Evolutionary conservation across 2,329 filamentous ascomycete genomes (phyloP).

Genomic region (Diaporthe caulivora): DNA sequence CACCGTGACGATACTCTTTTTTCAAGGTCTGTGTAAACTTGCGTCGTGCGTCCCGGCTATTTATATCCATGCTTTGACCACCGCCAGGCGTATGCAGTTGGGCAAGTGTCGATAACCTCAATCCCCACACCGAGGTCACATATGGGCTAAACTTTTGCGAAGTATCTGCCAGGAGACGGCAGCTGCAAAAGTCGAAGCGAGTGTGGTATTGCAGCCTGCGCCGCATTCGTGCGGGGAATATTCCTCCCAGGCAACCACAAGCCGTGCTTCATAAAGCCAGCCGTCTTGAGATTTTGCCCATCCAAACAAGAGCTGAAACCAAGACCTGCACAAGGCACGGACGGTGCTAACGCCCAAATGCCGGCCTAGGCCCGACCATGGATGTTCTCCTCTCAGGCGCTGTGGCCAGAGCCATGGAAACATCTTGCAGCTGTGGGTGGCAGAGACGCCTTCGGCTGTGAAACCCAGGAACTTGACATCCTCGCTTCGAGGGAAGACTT

Average conservation of each 20-base stretch:
- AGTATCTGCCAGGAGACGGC: background rate
- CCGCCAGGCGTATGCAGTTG: background rate
- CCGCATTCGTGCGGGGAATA: background rate
- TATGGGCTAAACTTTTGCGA: background rate
- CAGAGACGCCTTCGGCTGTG: background rate
- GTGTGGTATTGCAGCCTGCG: background rate
- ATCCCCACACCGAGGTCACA: background rate
- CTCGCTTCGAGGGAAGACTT: background rate
- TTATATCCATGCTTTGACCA: background rate
- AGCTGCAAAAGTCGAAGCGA: background rate
- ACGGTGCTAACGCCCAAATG: slow-evolving; percentile 3
- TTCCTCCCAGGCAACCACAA: slow-evolving; percentile 20
- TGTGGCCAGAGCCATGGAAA: background rate
- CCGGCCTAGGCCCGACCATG: slow-evolving; percentile 4
- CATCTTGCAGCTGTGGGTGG: background rate
- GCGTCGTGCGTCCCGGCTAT: background rate
- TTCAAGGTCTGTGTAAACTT: background rate
- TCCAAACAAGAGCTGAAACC: background rate
- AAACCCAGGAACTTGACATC: background rate
- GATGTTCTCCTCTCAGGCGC: background rate
- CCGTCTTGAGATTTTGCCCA: slow-evolving; percentile 2
- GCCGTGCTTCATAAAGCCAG: background rate
- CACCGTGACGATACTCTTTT: background rate
- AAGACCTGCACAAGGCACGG: slow-evolving; percentile 2
- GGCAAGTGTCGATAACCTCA: background rate